Percentiles rank a stretch among this genome's conserved stretches.
phyloP scores from a whole-genome alignment of 2,329 filamentous ascomycete genomes.

The Fusarium penzigii region DNA sequence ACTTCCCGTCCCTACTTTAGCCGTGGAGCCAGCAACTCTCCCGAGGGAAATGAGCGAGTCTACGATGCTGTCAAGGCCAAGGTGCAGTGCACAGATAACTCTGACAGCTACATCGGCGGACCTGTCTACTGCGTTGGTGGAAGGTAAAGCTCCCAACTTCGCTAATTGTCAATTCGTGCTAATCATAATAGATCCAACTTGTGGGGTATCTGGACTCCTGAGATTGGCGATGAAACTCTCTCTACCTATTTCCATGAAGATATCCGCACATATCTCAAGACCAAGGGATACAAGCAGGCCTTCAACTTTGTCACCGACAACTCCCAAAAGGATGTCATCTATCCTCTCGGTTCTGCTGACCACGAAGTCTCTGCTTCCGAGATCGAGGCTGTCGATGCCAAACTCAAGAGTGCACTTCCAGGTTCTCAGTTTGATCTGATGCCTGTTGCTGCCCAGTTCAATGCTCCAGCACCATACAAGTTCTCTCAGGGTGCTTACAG shows the following conservation, averaged over 20 bases:
- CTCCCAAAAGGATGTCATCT: conserved; percentile 3
- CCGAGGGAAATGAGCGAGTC: conserved; percentile 18
- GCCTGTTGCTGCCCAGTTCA: conserved; percentile 20
- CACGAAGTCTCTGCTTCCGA: conserved; percentile 7
- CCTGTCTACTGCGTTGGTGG: conserved; percentile 19
- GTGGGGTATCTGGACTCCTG: conserved; percentile 19
- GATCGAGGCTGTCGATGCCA: conserved; percentile 2
- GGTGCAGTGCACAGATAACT: conserved; percentile 12
- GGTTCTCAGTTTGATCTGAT: conserved; percentile 7
- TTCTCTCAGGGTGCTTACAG: conserved; percentile 18
- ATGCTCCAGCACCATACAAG: conserved; percentile 15
- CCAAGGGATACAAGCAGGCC: neutral
- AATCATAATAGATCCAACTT: conserved; percentile 7
- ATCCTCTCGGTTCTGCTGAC: conserved; percentile 5
- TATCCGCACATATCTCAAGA: neutral
- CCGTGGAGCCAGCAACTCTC: conserved; percentile 19
- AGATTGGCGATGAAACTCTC: conserved; percentile 9
- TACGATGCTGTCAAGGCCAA: conserved; percentile 22
- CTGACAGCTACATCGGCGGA: conserved; percentile 18
- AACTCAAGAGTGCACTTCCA: conserved; percentile 1
- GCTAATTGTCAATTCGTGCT: no score
- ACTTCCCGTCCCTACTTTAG: conserved; percentile 18
- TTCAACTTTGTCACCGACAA: conserved; percentile 15
- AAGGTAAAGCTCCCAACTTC: no score
- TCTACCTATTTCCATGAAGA: neutral